phyloP scores from a whole-genome alignment of 1,284 basidiomycete genomes.

The Pulveroboletus ridleyi region DNA sequence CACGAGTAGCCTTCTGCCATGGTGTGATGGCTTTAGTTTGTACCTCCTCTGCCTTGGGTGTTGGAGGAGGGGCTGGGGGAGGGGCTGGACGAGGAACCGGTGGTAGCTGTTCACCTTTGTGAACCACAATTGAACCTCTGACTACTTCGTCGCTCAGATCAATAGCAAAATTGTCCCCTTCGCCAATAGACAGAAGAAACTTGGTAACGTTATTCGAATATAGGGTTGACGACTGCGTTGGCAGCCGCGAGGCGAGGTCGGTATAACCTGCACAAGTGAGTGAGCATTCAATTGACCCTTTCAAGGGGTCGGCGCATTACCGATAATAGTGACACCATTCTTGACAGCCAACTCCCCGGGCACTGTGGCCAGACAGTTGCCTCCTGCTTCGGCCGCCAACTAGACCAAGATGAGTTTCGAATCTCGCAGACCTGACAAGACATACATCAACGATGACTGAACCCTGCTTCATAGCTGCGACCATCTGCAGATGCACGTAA shows the following conservation, averaged over 20 bases:
- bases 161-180: constrained; percentile 65
- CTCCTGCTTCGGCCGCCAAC: constrained; percentile 83
- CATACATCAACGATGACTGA: constrained; percentile 80
- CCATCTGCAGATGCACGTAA: constrained; percentile 55
- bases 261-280: constrained; percentile 62
- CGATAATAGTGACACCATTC: constrained; percentile 81
- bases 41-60: constrained; percentile 57
- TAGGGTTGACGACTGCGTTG: constrained; percentile 85
- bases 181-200: constrained; percentile 82
- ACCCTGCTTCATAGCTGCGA: constrained; percentile 87
- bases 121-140: constrained; percentile 79
- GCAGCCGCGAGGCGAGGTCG: constrained; percentile 83
- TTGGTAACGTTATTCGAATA: constrained; percentile 93
- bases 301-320: constrained; percentile 42
- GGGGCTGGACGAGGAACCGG: constrained; percentile 71
- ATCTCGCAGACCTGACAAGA: constrained; percentile 10
- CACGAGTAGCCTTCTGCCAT: constrained; percentile 80
- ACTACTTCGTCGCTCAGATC: constrained; percentile 85
- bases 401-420: constrained; percentile 28
- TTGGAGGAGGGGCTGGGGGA: constrained; percentile 59
- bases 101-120: constrained; percentile 69
- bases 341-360: constrained; percentile 75
- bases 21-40: constrained; percentile 74
- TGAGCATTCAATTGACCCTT: constrained; percentile 15
- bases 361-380: constrained; percentile 82